A percentile compares a stretch with the other conserved stretches of the same genome.
Evolutionary conservation across 1,284 basidiomycete species (phyloP).

Genomic region (Meripilus lineatus): DNA sequence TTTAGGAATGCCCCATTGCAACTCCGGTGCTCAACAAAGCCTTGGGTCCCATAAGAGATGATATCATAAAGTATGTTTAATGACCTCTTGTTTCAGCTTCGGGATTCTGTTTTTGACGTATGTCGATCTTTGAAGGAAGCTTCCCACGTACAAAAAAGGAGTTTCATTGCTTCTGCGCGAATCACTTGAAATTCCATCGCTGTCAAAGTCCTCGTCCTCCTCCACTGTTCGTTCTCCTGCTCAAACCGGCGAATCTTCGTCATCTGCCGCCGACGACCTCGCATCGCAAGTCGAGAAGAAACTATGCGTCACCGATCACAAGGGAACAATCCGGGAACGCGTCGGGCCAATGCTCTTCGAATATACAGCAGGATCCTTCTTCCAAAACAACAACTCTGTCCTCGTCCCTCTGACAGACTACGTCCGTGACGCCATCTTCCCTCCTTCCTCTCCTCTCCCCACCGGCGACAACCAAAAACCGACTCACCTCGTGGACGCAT

Average conservation of each 20-base stretch:
- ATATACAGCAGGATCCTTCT: constrained; percentile 88
- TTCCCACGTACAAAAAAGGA: constrained; percentile 81
- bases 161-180: constrained; percentile 92
- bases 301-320: constrained; percentile 82
- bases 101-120: neutral
- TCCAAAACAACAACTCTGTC: constrained; percentile 98
- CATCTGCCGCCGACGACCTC: constrained; percentile 16
- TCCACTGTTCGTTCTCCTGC: constrained; percentile 1
- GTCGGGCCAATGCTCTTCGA: constrained; percentile 84
- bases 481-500: constrained; percentile 88
- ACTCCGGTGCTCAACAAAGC: constrained; percentile 69
- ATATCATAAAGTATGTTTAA: constrained; percentile 61
- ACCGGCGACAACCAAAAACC: constrained; percentile 28
- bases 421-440: constrained; percentile 73
- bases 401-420: constrained; percentile 80
- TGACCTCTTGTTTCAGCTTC: neutral
- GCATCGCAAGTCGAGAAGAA: constrained; percentile 46
- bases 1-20: constrained; percentile 89
- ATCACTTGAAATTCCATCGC: constrained; percentile 46
- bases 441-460: constrained; percentile 10
- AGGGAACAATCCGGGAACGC: constrained; percentile 76
- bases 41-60: no score
- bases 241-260: neutral
- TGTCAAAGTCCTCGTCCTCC: neutral
- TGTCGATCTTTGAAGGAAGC: constrained; percentile 48